Evolutionary conservation across 106 monocot species (phyloP).

Genomic region (Dendrobium catenatum): DNA sequence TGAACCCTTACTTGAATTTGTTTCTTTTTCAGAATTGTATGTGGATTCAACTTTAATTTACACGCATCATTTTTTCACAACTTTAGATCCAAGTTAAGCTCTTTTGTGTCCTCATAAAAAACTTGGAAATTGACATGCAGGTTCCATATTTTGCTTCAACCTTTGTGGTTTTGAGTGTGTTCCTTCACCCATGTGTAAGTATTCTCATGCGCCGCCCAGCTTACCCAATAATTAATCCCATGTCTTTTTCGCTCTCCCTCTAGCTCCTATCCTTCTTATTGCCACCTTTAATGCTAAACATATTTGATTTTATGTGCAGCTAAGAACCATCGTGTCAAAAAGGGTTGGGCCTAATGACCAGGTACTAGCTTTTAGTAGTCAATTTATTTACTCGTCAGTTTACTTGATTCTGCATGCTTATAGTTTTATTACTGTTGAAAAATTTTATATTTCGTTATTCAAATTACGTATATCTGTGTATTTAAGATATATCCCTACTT

Average conservation of each 20-base stretch:
- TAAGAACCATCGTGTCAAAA: slow-evolving; percentile 79
- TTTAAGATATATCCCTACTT: no score
- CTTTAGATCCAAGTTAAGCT: no score
- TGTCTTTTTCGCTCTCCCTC: not conserved
- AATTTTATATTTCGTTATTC: no score
- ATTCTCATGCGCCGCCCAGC: not conserved
- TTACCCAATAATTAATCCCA: not conserved
- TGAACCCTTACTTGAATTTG: no score
- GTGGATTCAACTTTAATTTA: no score
- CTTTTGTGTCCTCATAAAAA: no score
- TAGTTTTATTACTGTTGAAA: not conserved
- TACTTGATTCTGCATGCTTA: no score
- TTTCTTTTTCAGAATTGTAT: no score
- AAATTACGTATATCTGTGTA: no score
- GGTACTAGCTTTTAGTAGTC: slow-evolving; percentile 25
- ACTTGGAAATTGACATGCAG: slow-evolving; percentile 26
- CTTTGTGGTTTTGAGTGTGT: slow-evolving; percentile 46
- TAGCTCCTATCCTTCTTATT: not conserved
- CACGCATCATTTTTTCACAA: no score
- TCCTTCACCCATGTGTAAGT: slow-evolving; percentile 79
- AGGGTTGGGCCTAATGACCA: slow-evolving; percentile 63
- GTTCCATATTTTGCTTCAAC: slow-evolving; percentile 67
- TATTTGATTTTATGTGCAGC: slow-evolving; percentile 26
- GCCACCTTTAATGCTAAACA: not conserved
- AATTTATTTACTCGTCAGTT: not conserved